Conservation (phyloP, 192 early-diverging fungal species). For the Coemansia sp. region DNA sequence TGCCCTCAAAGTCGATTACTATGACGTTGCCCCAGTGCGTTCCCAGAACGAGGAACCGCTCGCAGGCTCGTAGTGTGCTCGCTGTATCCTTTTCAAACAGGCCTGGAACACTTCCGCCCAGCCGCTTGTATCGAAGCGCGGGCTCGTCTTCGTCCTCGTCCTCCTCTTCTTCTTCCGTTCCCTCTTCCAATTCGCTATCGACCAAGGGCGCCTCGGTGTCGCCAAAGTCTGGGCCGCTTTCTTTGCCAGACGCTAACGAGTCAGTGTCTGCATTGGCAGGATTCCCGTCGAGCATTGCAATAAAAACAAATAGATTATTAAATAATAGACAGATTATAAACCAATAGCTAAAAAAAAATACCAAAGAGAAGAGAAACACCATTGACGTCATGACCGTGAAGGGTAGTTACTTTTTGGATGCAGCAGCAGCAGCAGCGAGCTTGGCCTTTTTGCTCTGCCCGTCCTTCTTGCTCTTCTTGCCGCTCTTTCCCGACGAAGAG, state of each 20-base stretch:
- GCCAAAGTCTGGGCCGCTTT: neutral
- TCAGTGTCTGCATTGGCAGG: neutral
- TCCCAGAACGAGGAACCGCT: slow-evolving; percentile 89
- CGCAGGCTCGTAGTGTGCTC: slow-evolving; percentile 75
- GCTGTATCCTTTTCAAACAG: slow-evolving; percentile 88
- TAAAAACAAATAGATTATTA: neutral
- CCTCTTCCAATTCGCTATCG: slow-evolving; percentile 48
- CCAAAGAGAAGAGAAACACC: neutral
- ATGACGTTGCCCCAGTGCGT: slow-evolving; percentile 92
- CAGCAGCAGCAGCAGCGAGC: neutral
- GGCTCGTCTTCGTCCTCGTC: slow-evolving; percentile 90
- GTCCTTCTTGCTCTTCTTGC: slow-evolving; percentile 7
- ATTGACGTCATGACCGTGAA: neutral
- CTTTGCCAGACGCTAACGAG: neutral
- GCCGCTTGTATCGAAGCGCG: slow-evolving; percentile 85
- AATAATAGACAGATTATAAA: neutral
- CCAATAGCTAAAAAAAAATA: neutral
- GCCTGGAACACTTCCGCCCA: slow-evolving; percentile 68
- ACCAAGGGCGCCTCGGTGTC: neutral
- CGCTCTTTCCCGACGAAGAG: no score
- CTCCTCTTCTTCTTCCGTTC: slow-evolving; percentile 41
- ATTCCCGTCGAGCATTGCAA: neutral
- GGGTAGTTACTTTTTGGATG: neutral
- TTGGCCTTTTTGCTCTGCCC: neutral
- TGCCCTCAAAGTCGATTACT: slow-evolving; percentile 92